Base-by-base conservation (phyloP, 345 rosid species). In the Dipteronia sinensis region DNA sequence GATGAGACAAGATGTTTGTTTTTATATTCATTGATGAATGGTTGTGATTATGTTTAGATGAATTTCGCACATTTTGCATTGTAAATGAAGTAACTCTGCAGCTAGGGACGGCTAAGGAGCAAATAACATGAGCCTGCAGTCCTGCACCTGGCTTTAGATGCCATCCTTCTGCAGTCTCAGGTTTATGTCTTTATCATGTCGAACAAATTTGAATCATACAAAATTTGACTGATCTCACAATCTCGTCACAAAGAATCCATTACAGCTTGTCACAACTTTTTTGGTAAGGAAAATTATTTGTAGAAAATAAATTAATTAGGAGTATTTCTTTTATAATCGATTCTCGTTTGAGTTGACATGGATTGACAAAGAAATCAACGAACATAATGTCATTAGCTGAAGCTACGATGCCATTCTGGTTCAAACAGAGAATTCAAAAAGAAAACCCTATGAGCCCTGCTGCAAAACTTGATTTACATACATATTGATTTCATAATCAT, bases 91-190 rank as follows among this genome's bases (percentile, higher is more conserved):
- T n/a, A 13, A 42, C 34, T 17, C 7, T 75, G 63, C n/a, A 11
- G 61, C 61, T 23, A 59, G 17, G 77, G 71, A 65, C 62, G 47
- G 77, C 77, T 49, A 65, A 64, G 63, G 62, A 68, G 62, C 56
- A 56, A 68, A 72, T 16, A 22, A 7, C 49, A 29, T 27, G 22
- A 7, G 9, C 19, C 68, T 67, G 40, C 44, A 38, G 6, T 38
- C 46, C 46, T 42, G 46, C 46, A 49, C 23, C n/a, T 0, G 6
- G 76, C 67, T 12, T 6, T 22, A 11, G 49, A n/a, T 42, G 65
- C 25, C 68, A 25, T n/a, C 19, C 56, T 76, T 62, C 17, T 51
- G 80, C 69, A 4, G 29, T 42, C 53, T 76, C 1, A 58, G 4
- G 6, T 34, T 34, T 34, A 31, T 4, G 6, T 56, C 62, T 19